Base-by-base conservation (phyloP, 208 protist species). In the Hexamita inflata region DNA sequence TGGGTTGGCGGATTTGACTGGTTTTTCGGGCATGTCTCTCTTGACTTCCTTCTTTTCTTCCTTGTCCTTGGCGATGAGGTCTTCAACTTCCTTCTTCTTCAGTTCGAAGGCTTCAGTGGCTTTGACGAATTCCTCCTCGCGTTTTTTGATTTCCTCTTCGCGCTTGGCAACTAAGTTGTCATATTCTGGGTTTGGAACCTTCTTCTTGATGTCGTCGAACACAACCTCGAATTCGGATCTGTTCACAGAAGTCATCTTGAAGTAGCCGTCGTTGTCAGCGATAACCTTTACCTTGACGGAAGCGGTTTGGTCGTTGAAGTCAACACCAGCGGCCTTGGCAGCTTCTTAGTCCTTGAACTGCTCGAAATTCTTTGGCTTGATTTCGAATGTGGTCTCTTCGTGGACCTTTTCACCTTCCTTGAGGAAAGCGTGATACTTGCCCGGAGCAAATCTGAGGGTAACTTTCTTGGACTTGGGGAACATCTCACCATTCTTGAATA, bases 391-490 rank as follows among this genome's bases (percentile, higher is more conserved):
- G 7, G 2, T 28, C 35, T 70, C 64, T 38, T 70, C 64, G 40
- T 70, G 64, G 4, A 70, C n/a, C 2, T n/a, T 40, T 15, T n/a
- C n/a, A 49, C 28, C n/a, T n/a, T 70, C 64, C 26, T 4, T 38
- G 2, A 70, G 35, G 28, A 35, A 2, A 45, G 40, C 9, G 15
- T 19, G 26, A 49, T 70, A 70, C 28, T 70, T 4, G 15, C 64
- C 64, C 9, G 64, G 64, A 24, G 2, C 9, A 15, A 70, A 45
- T 15, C 30, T 9, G 4, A 30, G 11, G 38, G 32, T 49, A 19
- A 70, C n/a, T 49, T 70, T 70, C n/a, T 38, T 57, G 15, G 34
- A 42, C 9, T 45, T 42, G 15, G 64, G 64, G 42, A 45, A 70
- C 9, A n/a, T 32, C 15, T 57, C 32, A 40, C 38, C 64, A 40